Evolutionary conservation across 2,329 filamentous ascomycete species (phyloP).

Genomic region (Phoma herbarum): DNA sequence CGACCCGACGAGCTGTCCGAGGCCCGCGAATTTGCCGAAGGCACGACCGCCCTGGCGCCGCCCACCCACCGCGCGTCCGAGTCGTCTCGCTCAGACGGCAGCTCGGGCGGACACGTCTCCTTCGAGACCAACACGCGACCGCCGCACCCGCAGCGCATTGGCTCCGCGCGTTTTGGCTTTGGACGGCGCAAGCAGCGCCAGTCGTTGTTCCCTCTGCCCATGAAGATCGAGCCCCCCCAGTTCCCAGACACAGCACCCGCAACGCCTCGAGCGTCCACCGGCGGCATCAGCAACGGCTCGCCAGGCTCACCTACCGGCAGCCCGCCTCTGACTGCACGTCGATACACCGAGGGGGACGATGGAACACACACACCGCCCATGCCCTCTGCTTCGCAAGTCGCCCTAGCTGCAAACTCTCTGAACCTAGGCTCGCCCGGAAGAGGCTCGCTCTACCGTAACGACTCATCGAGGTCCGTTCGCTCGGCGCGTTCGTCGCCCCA

Average conservation of each 20-base stretch:
- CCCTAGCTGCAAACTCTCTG: slow-evolving; percentile 58
- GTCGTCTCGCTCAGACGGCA: slow-evolving; percentile 89
- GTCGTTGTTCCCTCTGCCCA: slow-evolving; percentile 87
- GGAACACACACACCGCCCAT: slow-evolving; percentile 45
- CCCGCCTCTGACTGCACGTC: slow-evolving; percentile 48
- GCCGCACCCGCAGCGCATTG: slow-evolving; percentile 66
- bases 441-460: slow-evolving; percentile 64
- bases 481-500: slow-evolving; percentile 68
- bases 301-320: slow-evolving; percentile 48
- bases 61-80: slow-evolving; percentile 76
- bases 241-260: slow-evolving; percentile 54
- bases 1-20: slow-evolving; percentile 52
- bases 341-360: slow-evolving; percentile 41
- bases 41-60: slow-evolving; percentile 68
- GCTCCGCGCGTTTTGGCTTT: slow-evolving; percentile 76
- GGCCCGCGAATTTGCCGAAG: slow-evolving; percentile 67
- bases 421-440: slow-evolving; percentile 56
- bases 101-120: slow-evolving; percentile 63
- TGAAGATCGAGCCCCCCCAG: slow-evolving; percentile 67
- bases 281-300: slow-evolving; percentile 49
- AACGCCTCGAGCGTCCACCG: slow-evolving; percentile 56
- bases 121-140: slow-evolving; percentile 48
- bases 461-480: slow-evolving; percentile 70
- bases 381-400: slow-evolving; percentile 63
- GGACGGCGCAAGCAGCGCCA: slow-evolving; percentile 74